Base-by-base conservation (phyloP, 768 basidiomycete species). In the Suillus fuscotomentosus region DNA sequence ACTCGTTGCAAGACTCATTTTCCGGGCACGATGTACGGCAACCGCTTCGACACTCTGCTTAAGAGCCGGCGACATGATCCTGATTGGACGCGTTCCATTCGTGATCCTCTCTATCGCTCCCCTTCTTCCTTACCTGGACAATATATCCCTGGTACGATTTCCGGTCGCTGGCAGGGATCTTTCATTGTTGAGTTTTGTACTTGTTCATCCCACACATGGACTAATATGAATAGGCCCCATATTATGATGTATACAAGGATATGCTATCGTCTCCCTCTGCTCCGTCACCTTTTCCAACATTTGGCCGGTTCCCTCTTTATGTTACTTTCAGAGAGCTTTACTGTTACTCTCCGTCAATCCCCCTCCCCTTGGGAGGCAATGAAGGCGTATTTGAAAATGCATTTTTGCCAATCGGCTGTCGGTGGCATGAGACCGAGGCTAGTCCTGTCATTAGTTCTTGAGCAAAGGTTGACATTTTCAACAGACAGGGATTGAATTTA, bases 131-230 rank as follows among this genome's bases (percentile, higher is more conserved):
- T 55, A 14, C 56, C 62, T 22, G 47, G 68, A 9, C 67, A 74
- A 22, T 85, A 87, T 67, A 73, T 74, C 60, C 75, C 81, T 27
- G 84, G 81, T 13, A 74, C 76, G 1, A 73, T 86, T 34, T 78
- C 79, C 3, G 86, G 85, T 22, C 73, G 70, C 43, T 87, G 83
- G 84, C 77, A 79, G 61, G 84, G 84, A 3, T 81, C 83, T 10
- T 79, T 75, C 47, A 78, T 84, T 14, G 85, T 86, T 66, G 24
- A 36, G 10, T 41, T 24, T 13, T 53, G 62, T 36, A 27, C 64
- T 45, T 11, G 11, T 57, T 54, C 4, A 20, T 56, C 20, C 17
- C 20, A 27, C 43, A 48, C 65, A 27, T 36, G 20, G 43, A 31
- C 62, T 60, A 63, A 34, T 61, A 5, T 53, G 48, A 61, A n/a